Conservation (phyloP, 164 flowering plant genomes). For the Platanus orientalis region DNA sequence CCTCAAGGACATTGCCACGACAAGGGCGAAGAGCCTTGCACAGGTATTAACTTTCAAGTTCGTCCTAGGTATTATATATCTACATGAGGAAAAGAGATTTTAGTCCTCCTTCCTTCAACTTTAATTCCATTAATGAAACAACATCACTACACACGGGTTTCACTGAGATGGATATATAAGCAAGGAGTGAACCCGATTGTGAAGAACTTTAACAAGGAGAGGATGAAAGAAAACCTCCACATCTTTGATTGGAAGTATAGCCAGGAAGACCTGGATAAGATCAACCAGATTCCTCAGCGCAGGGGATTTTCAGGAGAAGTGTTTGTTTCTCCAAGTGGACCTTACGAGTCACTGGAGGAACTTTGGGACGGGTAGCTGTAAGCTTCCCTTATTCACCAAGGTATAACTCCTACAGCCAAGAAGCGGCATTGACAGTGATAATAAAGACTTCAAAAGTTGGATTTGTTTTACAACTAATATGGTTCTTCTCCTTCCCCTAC, state of each 20-base stretch:
- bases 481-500: too few species aligned
- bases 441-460: too few species aligned
- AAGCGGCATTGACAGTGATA: too few species aligned
- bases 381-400: too few species aligned
- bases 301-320: neutral
- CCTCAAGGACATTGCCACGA: slow-evolving; percentile 26
- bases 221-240: slow-evolving; percentile 15
- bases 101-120: neutral
- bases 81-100: too few species aligned
- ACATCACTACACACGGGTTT: slow-evolving; percentile 1
- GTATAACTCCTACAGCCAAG: too few species aligned
- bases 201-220: slow-evolving; percentile 18
- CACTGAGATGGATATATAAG: slow-evolving; percentile 18
- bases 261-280: slow-evolving; percentile 5
- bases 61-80: neutral
- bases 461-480: too few species aligned
- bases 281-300: slow-evolving; percentile 1
- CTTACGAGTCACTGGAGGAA: slow-evolving; percentile 6
- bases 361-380: slow-evolving; percentile 19
- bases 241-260: slow-evolving; percentile 7
- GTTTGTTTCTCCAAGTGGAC: slow-evolving; percentile 3
- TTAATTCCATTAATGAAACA: neutral
- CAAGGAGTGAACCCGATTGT: slow-evolving; percentile 7
- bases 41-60: slow-evolving; percentile 16
- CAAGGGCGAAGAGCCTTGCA: slow-evolving; percentile 23